phyloP scores from a whole-genome alignment of 2,329 filamentous ascomycete genomes.

The Pseudovirgaria hyperparasitica region DNA sequence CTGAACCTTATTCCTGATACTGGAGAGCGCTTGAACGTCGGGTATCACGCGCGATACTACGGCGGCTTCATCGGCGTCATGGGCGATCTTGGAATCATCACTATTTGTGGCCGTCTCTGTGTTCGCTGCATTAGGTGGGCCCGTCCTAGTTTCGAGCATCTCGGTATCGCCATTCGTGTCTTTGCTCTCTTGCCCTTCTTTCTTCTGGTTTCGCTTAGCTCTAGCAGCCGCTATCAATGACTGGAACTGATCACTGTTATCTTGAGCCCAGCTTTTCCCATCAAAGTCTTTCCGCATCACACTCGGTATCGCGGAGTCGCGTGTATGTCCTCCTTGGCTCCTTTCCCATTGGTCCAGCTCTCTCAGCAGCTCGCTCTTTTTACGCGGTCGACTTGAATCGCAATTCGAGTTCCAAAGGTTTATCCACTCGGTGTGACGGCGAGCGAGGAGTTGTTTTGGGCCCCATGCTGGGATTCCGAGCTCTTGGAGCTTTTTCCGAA shows the following conservation, averaged over 20 bases:
- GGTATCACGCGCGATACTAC: too few species aligned
- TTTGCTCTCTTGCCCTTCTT: conserved; percentile 3
- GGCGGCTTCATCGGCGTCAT: too few species aligned
- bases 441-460: conserved; percentile 55
- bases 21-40: conserved; percentile 10
- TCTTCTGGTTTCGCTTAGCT: conserved; percentile 30
- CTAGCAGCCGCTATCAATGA: conserved; percentile 67
- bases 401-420: conserved; percentile 97
- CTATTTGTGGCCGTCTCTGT: neutral
- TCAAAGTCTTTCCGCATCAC: conserved; percentile 87
- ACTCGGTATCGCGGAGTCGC: conserved; percentile 23
- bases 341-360: conserved; percentile 82
- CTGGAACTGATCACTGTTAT: conserved; percentile 64
- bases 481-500: conserved; percentile 72
- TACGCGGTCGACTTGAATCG: conserved; percentile 63
- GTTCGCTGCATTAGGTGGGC: conserved; percentile 1
- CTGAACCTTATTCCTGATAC: conserved; percentile 13
- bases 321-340: conserved; percentile 52
- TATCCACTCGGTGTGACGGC: conserved; percentile 82
- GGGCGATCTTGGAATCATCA: too few species aligned
- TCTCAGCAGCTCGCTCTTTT: conserved; percentile 56
- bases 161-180: conserved; percentile 6
- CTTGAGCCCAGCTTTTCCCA: conserved; percentile 58
- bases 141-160: conserved; percentile 1
- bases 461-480: conserved; percentile 66